Evolutionary conservation across 805 yeast species (phyloP), one percentile per base, ranked within the genome.

Genomic region (Metschnikowia colocasiae): DNA sequence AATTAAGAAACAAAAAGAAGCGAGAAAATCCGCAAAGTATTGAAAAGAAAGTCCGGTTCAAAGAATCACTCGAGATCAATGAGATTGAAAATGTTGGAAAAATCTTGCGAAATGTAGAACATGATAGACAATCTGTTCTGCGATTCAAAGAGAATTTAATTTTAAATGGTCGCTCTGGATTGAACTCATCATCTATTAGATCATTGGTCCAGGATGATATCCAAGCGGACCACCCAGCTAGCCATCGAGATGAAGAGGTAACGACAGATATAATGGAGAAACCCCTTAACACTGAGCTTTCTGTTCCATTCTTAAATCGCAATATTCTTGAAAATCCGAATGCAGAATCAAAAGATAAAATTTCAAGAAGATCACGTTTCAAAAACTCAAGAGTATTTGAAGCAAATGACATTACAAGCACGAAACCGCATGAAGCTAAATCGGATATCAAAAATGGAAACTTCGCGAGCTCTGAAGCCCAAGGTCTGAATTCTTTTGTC

Each of bases 11-110:
- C 12, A 30, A 15, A 27, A 30, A 20, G 38, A 29, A n/a, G 26
- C 43, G 16, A 16, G 23, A 22, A 8, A 41, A 31, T 22, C 23
- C 41, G 7, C 43, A 30, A 34, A 30, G 18, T n/a, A n/a, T n/a
- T 7, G 37, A 33, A 10, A 81, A 80, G 54, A 63, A 76, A 2
- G 88, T 84, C 8, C 62, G 74, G 15, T 84, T 83, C 64, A 71
- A 82, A 0, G 70, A 71, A 1, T 65, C 65, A 2, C 67, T 81
- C 27, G 78, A 81, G 38, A 75, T 85, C 9, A 82, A 81, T 51
- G 81, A 80, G 47, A 72, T 84, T 40, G 85, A 79, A 41, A 78
- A 80, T 52, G 68, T 81, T 2, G 79, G 83, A 58, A 73, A 72
- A 26, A 72, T 72, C 31, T 56, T 79, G 50, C 73, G 62, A 51